Conservation (phyloP, 2,329 filamentous ascomycete genomes). For the Fusarium chlamydosporum region DNA sequence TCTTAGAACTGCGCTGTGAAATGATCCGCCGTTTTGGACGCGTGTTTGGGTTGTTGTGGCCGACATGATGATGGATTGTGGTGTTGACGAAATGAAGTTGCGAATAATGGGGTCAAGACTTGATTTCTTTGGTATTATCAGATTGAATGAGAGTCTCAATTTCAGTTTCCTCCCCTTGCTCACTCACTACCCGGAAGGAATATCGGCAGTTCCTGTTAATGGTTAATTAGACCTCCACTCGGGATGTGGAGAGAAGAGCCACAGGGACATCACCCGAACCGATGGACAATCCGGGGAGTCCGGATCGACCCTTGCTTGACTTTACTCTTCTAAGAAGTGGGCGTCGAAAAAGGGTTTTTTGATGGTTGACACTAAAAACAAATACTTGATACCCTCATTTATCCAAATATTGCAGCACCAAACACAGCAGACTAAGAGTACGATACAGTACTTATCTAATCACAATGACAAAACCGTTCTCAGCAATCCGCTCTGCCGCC, state of each 20-base stretch:
- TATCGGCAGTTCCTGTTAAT: not conserved
- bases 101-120: not conserved
- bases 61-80: conserved; percentile 15
- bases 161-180: not conserved
- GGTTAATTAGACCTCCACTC: conserved; percentile 22
- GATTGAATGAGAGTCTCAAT: not conserved
- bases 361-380: not conserved
- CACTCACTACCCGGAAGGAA: not conserved
- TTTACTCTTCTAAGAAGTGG: not conserved
- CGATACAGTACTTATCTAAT: not conserved
- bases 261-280: conserved; percentile 24
- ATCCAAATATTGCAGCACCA: not conserved
- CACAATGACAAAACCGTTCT: conserved; percentile 41
- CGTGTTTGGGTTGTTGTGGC: conserved; percentile 24
- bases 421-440: too few species aligned
- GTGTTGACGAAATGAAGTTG: not conserved
- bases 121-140: not conserved
- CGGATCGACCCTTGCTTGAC: not conserved
- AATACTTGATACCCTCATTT: not conserved
- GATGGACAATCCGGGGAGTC: conserved; percentile 22
- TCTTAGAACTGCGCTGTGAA: conserved; percentile 18
- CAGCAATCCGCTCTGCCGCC: conserved; percentile 38
- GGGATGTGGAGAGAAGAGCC: conserved; percentile 34
- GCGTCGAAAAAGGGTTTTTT: not conserved
- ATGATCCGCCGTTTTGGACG: conserved; percentile 19